Percentiles rank a stretch among this genome's conserved stretches.
These are phyloP conservation scores for Pseudogymnoascus sp. DNA, from an alignment of 2,329 filamentous ascomycete species.

Conservation along the genomic window DNA sequence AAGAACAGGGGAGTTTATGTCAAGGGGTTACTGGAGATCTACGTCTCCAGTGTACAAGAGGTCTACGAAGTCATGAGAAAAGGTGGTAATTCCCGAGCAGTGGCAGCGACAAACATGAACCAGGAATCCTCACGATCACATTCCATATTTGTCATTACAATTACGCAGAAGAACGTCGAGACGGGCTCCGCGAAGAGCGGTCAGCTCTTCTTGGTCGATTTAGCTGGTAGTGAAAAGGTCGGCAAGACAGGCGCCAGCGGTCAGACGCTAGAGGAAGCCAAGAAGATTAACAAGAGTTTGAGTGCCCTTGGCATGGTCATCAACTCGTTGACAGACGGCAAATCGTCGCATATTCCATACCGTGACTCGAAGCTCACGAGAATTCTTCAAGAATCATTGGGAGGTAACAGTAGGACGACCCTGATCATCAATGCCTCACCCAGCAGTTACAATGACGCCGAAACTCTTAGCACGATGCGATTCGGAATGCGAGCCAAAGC, in stretches of 20 bases:
- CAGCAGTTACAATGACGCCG: conserved; percentile 93
- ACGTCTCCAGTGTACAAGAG: conserved; percentile 90
- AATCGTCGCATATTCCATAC: conserved; percentile 93
- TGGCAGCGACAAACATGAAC: conserved; percentile 98
- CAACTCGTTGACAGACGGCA: conserved; percentile 91
- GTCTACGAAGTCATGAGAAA: conserved; percentile 96
- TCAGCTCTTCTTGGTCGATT: conserved; percentile 92
- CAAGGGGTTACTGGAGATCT: conserved; percentile 88
- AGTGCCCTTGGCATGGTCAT: conserved; percentile 98
- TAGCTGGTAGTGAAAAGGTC: conserved; percentile 97
- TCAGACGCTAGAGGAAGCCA: conserved; percentile 94
- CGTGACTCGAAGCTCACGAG: conserved; percentile 96
- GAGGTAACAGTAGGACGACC: conserved; percentile 96
- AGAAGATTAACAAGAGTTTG: conserved; percentile 99
- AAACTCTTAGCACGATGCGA: conserved; percentile 83
- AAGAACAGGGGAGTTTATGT: conserved; percentile 95
- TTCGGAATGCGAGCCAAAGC: conserved; percentile 96
- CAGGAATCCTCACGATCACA: conserved; percentile 96
- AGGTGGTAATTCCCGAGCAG: conserved; percentile 81
- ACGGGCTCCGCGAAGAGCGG: conserved; percentile 94
- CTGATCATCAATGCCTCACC: conserved; percentile 99
- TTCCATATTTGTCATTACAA: conserved; percentile 94
- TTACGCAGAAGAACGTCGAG: conserved; percentile 96
- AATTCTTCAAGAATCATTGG: conserved; percentile 92
- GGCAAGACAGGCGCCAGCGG: conserved; percentile 97